These are phyloP conservation scores for Tanozyma kutaoensis DNA, from an alignment of 805 yeast species.

Conservation along the genomic window DNA sequence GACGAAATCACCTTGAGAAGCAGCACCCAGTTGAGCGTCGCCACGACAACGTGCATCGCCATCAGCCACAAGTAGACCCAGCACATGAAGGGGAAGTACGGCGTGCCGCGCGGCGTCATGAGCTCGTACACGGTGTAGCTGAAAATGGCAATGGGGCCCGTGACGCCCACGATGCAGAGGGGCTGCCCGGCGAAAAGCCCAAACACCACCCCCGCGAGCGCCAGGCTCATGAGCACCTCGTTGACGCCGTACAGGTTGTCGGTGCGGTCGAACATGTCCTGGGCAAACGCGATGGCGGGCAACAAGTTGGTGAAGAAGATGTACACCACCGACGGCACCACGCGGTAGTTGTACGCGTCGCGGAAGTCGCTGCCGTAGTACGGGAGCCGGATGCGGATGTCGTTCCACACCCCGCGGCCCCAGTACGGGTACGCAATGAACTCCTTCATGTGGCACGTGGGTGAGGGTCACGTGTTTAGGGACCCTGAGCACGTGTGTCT, in stretches of 20 bases:
- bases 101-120: constrained; percentile 37
- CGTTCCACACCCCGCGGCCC: too few relatives aligned
- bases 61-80: constrained; percentile 92
- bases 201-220: constrained; percentile 81
- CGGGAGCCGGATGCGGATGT: constrained; percentile 42
- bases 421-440: too few relatives aligned
- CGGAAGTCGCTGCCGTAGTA: constrained; percentile 64
- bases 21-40: constrained; percentile 54
- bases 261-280: constrained; percentile 92
- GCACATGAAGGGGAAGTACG: constrained; percentile 84
- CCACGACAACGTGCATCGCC: constrained; percentile 65
- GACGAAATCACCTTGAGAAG: constrained; percentile 60
- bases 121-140: constrained; percentile 79
- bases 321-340: constrained; percentile 70
- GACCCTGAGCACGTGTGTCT: too few relatives aligned
- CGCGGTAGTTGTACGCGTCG: constrained; percentile 79
- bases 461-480: too few relatives aligned
- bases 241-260: constrained; percentile 81
- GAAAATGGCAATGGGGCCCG: constrained; percentile 91
- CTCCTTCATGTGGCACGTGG: too few relatives aligned
- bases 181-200: constrained; percentile 87
- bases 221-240: constrained; percentile 73
- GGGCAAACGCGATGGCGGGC: constrained; percentile 94
- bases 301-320: constrained; percentile 82
- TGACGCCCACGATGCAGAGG: constrained; percentile 88